Evolutionary conservation across 1,139 yeast species (phyloP).

Genomic region (Kodamaea plutei): DNA sequence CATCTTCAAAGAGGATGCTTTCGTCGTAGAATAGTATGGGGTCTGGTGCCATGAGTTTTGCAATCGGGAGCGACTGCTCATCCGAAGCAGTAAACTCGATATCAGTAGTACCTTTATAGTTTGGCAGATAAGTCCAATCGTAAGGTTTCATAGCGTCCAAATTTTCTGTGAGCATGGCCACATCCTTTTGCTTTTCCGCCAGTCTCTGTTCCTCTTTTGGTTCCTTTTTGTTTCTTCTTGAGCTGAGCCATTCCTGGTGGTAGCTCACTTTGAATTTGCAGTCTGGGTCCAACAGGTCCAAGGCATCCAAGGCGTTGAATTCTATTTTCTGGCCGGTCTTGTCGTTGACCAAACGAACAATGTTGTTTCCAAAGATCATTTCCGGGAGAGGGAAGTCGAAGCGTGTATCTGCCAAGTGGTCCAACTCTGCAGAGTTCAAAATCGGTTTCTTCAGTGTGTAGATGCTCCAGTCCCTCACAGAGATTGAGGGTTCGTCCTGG

Average conservation of each 20-base stretch:
- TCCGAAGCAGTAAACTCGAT: constrained; percentile 20
- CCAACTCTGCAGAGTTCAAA: constrained; percentile 69
- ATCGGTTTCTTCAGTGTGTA: constrained; percentile 75
- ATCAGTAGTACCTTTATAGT: constrained; percentile 59
- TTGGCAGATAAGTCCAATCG: constrained; percentile 94
- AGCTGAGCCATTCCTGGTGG: constrained; percentile 81
- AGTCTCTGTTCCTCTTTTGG: constrained; percentile 25
- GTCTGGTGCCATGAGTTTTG: constrained; percentile 66
- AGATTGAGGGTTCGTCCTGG: constrained; percentile 60
- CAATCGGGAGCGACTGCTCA: constrained; percentile 54
- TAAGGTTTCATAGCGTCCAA: constrained; percentile 59
- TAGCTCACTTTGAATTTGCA: constrained; percentile 64
- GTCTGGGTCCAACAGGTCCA: constrained; percentile 53
- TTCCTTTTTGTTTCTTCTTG: constrained; percentile 43
- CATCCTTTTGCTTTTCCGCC: constrained; percentile 28
- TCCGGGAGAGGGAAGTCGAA: constrained; percentile 87
- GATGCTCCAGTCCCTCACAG: constrained; percentile 72
- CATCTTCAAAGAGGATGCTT: constrained; percentile 86
- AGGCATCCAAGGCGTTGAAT: constrained; percentile 78
- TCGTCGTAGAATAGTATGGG: constrained; percentile 90
- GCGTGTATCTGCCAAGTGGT: constrained; percentile 53
- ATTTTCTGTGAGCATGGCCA: constrained; percentile 36
- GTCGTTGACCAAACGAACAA: constrained; percentile 48
- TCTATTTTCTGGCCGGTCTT: constrained; percentile 45
- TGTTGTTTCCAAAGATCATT: constrained; percentile 93